Conservation (phyloP, 2,329 filamentous ascomycete genomes). For the Nothophoma quercina region DNA sequence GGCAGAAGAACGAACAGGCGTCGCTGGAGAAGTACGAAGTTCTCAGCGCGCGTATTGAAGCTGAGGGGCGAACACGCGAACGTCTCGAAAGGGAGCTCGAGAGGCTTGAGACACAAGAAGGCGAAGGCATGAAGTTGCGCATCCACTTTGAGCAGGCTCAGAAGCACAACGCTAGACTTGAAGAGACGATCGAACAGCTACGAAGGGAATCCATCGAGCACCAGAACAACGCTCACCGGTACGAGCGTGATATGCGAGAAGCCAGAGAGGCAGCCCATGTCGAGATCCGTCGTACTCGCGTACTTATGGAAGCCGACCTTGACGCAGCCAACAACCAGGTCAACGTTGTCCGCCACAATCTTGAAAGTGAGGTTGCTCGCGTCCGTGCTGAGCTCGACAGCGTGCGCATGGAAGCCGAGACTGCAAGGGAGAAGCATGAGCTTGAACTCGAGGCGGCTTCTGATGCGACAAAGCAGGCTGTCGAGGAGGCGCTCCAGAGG, state of each 20-base stretch:
- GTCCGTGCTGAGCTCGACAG: slow-evolving; percentile 79
- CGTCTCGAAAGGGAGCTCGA: slow-evolving; percentile 57
- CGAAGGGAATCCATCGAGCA: slow-evolving; percentile 75
- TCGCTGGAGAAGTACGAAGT: slow-evolving; percentile 62
- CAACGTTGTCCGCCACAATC: slow-evolving; percentile 80
- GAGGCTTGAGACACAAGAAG: slow-evolving; percentile 64
- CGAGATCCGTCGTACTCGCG: slow-evolving; percentile 82
- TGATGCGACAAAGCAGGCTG: slow-evolving; percentile 68
- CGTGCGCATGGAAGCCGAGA: slow-evolving; percentile 79
- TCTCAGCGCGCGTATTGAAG: slow-evolving; percentile 61
- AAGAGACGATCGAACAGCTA: slow-evolving; percentile 60
- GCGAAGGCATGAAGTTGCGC: slow-evolving; percentile 78
- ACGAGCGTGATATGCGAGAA: slow-evolving; percentile 84
- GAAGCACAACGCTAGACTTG: slow-evolving; percentile 70
- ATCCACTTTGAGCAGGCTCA: slow-evolving; percentile 72
- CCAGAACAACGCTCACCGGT: slow-evolving; percentile 71
- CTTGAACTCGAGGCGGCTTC: slow-evolving; percentile 84
- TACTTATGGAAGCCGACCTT: slow-evolving; percentile 80
- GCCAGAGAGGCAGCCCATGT: slow-evolving; percentile 79
- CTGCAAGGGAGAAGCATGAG: slow-evolving; percentile 79
- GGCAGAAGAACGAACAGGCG: slow-evolving; percentile 72
- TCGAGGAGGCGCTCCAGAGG: slow-evolving; percentile 62
- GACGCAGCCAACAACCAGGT: slow-evolving; percentile 86
- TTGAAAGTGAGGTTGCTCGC: slow-evolving; percentile 79
- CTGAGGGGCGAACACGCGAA: slow-evolving; percentile 53